Evolutionary conservation across 257 asterid species (phyloP).

Genomic region (Jasminum sambac): DNA sequence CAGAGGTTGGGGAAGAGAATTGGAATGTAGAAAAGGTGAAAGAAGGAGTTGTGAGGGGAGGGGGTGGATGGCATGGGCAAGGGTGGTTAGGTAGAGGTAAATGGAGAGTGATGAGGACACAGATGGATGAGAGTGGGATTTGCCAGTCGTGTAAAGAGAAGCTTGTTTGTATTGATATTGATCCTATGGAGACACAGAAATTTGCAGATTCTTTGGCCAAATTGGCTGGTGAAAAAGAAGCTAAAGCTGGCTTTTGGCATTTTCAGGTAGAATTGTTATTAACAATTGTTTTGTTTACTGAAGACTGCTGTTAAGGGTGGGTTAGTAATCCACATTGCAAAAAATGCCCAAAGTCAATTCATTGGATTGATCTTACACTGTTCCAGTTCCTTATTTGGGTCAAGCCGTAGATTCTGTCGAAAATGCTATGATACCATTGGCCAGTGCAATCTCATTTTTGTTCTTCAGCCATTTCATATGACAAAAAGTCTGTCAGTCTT

Average conservation of each 20-base stretch:
- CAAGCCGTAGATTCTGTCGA: background rate
- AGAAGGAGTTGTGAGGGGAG: constrained; percentile 75
- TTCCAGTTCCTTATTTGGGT: too few species aligned
- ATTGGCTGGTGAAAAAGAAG: constrained; percentile 71
- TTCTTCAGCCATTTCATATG: constrained; percentile 26
- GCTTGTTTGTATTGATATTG: constrained; percentile 88
- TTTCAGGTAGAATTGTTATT: constrained; percentile 74
- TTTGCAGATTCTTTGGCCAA: constrained; percentile 67
- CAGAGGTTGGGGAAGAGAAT: constrained; percentile 58
- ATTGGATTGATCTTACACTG: too few species aligned
- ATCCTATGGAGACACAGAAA: constrained; percentile 81
- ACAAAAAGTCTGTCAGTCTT: constrained; percentile 28
- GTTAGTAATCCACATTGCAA: too few species aligned
- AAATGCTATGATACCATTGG: constrained; percentile 5
- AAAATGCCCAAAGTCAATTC: too few species aligned
- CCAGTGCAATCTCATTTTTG: background rate
- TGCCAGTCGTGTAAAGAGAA: constrained; percentile 79
- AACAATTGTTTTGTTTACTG: too few species aligned
- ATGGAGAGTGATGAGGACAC: constrained; percentile 77
- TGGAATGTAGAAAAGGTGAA: constrained; percentile 72
- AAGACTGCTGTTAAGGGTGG: constrained; percentile 7
- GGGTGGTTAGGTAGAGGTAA: constrained; percentile 94
- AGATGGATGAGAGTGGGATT: constrained; percentile 56
- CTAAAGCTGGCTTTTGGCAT: constrained; percentile 49
- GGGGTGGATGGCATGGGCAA: constrained; percentile 99